A percentile compares a stretch with the other conserved stretches of the same genome.
phyloP scores from a whole-genome alignment of 768 basidiomycete genomes.

The Pleurotus pulmonarius region DNA sequence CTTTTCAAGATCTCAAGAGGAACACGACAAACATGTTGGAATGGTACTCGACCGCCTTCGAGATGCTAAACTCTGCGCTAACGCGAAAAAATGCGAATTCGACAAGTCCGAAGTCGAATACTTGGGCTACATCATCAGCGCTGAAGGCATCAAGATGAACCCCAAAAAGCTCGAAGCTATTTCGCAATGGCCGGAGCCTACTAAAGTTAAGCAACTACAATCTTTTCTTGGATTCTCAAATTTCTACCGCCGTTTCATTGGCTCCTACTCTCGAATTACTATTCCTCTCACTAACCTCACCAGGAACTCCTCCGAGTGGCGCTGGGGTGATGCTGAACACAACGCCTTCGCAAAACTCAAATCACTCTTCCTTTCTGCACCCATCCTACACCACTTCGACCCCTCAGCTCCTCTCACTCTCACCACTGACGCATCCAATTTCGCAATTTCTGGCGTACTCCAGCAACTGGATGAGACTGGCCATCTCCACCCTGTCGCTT shows the following conservation, averaged over 20 bases:
- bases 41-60: constrained; percentile 28
- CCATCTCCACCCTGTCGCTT: too few species aligned
- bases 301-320: constrained; percentile 16
- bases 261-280: constrained; percentile 27
- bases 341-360: constrained; percentile 17
- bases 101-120: constrained; percentile 31
- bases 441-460: too few species aligned
- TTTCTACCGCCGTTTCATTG: constrained; percentile 24
- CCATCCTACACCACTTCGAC: too few species aligned
- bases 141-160: constrained; percentile 31
- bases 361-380: too few species aligned
- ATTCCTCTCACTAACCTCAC: constrained; percentile 25
- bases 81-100: constrained; percentile 19
- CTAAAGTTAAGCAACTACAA: constrained; percentile 30
- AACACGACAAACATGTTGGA: too few species aligned
- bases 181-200: constrained; percentile 31
- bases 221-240: constrained; percentile 37
- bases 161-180: constrained; percentile 33
- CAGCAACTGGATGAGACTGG: too few species aligned
- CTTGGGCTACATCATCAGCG: constrained; percentile 34
- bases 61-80: constrained; percentile 25
- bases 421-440: too few species aligned
- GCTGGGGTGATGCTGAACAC: constrained; percentile 10
- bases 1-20: too few species aligned
- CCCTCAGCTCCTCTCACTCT: too few species aligned